Evolutionary conservation across 1,139 yeast species (phyloP).

Genomic region (Geotrichum restrictum): DNA sequence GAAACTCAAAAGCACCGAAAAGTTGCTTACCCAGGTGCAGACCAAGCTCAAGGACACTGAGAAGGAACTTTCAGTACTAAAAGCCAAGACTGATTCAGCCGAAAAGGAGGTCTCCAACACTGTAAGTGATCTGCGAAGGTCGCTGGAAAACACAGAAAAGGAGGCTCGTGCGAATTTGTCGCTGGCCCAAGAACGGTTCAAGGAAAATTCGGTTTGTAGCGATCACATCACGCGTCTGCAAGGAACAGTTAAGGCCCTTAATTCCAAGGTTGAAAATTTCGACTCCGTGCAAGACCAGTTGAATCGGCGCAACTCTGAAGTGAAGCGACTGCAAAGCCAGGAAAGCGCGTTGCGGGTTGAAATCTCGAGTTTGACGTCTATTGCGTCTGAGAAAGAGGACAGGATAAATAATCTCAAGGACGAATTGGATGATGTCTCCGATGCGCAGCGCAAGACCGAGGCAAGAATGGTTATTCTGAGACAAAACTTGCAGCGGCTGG

Average conservation of each 20-base stretch:
- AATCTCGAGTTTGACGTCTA: constrained; percentile 31
- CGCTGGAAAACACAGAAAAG: constrained; percentile 13
- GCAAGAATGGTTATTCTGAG: constrained; percentile 28
- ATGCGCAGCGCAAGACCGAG: constrained; percentile 25
- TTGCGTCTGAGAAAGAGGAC: constrained; percentile 26
- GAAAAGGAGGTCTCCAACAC: background rate
- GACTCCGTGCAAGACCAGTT: constrained; percentile 20
- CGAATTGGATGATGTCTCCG: constrained; percentile 12
- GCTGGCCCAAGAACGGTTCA: constrained; percentile 25
- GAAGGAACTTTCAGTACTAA: constrained; percentile 1
- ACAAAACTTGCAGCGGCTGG: constrained; percentile 31
- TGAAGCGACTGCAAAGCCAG: constrained; percentile 19
- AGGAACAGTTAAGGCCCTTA: constrained; percentile 12
- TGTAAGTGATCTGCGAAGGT: constrained; percentile 8
- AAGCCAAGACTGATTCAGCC: background rate
- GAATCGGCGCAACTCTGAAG: constrained; percentile 16
- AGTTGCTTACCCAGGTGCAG: constrained; percentile 1
- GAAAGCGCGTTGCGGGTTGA: constrained; percentile 31
- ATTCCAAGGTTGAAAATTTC: constrained; percentile 15
- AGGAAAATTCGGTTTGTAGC: constrained; percentile 24
- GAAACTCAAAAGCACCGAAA: constrained; percentile 1
- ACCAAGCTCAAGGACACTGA: constrained; percentile 9
- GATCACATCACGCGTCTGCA: constrained; percentile 21
- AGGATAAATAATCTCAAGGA: constrained; percentile 21
- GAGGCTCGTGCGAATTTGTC: constrained; percentile 21